Conservation (phyloP, 148 eudicot genomes). For the Chenopodium quinoa region DNA sequence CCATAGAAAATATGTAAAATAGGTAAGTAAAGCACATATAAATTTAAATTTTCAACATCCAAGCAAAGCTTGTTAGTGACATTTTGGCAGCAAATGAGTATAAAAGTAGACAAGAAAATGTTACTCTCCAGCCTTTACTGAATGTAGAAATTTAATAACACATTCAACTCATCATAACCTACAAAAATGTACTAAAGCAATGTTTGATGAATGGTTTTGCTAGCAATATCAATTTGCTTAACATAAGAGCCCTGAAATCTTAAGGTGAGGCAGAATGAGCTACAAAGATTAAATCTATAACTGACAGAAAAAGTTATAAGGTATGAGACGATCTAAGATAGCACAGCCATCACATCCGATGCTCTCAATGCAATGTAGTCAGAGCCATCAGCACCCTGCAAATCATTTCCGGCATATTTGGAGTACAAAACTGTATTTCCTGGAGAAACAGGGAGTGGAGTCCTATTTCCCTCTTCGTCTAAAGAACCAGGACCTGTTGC, state of each 20-base stretch:
- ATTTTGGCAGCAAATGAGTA: too few species aligned
- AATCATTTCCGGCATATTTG: slow-evolving; percentile 76
- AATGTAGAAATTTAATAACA: neutral
- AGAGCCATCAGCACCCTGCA: slow-evolving; percentile 73
- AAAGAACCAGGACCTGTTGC: slow-evolving; percentile 78
- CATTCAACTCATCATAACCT: neutral
- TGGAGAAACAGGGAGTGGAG: slow-evolving; percentile 49
- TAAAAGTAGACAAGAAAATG: too few species aligned
- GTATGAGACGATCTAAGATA: slow-evolving; percentile 43
- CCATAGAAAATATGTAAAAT: too few species aligned
- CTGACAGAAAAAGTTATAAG: neutral
- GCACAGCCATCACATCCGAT: slow-evolving; percentile 80
- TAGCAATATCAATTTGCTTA: neutral
- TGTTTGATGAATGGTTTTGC: neutral
- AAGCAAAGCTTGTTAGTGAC: too few species aligned
- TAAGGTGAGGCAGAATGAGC: slow-evolving; percentile 12
- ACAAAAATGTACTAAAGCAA: neutral
- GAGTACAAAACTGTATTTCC: slow-evolving; percentile 79
- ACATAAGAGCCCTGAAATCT: slow-evolving; percentile 6
- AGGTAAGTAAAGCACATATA: too few species aligned
- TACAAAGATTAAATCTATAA: slow-evolving; percentile 7
- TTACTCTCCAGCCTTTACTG: too few species aligned
- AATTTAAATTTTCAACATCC: too few species aligned
- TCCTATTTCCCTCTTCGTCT: slow-evolving; percentile 72
- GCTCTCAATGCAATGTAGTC: slow-evolving; percentile 64